Base-by-base conservation (phyloP, 192 early-diverging fungal species). In the Blastocladiella britannica region DNA sequence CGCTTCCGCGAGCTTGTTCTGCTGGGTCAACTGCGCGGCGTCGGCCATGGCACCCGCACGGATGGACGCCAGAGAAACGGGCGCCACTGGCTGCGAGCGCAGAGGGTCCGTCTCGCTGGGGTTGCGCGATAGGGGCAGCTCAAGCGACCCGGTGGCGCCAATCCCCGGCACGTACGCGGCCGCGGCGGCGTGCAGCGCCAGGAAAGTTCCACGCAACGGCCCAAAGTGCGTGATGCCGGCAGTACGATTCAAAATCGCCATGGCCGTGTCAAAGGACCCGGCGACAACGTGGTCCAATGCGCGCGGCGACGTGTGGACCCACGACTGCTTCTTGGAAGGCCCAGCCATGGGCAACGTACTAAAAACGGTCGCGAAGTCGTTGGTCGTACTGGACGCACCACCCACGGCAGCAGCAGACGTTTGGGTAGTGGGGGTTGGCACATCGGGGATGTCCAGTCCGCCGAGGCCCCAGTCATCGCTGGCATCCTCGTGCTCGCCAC, bases 261-360 rank as follows among this genome's bases (percentile, higher is more conserved):
- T 94, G 1, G 92, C 95, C 27, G 78, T 82, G 60, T 93, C 92
- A 66, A 93, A 96, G 25, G 85, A 82, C 47, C 94, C 94, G 12
- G 92, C 92, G 0, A 90, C 89, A 64, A 93, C 80, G 63, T 94
- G 91, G 67, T 98, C 92, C 0, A 79, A 87, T 15, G 91, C 87
- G 56, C 89, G 70, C 24, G 70, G 69, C 5, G 92, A 94, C 70
- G 86, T 91, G 57, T 84, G 83, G 51, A 77, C 72, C 89, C 91
- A 95, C 9, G 74, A 47, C 12, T 84, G 67, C 71, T 60, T 89
- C 78, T 59, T 66, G 72, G 6, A 78, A 71, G 9, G 91, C 92
- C 7, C 82, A 70, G 43, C 80, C 74, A 8, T 91, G 90, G 3
- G 85, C 67, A 55, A 78, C 75, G 69, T 86, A 89, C 24, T 75